Percentiles rank a stretch among this genome's conserved stretches.
These are phyloP conservation scores for Alternaria dauci DNA, from an alignment of 2,329 filamentous ascomycete species.

Conservation along the genomic window DNA sequence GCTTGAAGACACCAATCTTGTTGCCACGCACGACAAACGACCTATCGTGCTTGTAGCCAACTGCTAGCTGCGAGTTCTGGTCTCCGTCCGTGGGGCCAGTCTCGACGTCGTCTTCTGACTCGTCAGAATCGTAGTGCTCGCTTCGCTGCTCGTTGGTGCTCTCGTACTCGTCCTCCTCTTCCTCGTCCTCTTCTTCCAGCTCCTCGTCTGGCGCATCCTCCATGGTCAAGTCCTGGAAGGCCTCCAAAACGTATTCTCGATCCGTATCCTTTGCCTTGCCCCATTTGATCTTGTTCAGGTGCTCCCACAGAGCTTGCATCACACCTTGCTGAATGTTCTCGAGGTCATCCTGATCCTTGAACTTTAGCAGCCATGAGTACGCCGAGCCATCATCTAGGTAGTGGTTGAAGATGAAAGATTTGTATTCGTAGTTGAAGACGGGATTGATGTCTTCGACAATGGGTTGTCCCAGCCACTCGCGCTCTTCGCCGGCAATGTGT, in stretches of 20 bases:
- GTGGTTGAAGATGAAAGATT: slow-evolving; percentile 99
- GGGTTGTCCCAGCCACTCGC: slow-evolving; percentile 85
- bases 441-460: slow-evolving; percentile 93
- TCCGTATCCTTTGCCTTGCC: slow-evolving; percentile 90
- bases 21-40: slow-evolving; percentile 97
- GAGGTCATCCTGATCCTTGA: slow-evolving; percentile 81
- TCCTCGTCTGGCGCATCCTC: slow-evolving; percentile 73
- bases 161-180: slow-evolving; percentile 70
- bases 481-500: slow-evolving; percentile 77
- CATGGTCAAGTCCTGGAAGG: slow-evolving; percentile 94
- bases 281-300: slow-evolving; percentile 94
- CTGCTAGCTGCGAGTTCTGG: slow-evolving; percentile 90
- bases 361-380: slow-evolving; percentile 94
- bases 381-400: slow-evolving; percentile 88
- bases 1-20: slow-evolving; percentile 99
- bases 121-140: slow-evolving; percentile 77
- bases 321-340: slow-evolving; percentile 92
- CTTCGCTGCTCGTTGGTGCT: slow-evolving; percentile 71
- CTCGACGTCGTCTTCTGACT: slow-evolving; percentile 80
- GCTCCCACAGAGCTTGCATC: slow-evolving; percentile 97
- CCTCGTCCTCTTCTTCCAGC: slow-evolving; percentile 61
- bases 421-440: slow-evolving; percentile 97
- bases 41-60: slow-evolving; percentile 95
- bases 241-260: slow-evolving; percentile 91
- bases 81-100: slow-evolving; percentile 77